Percentiles rank a stretch among this genome's conserved stretches.
Evolutionary conservation across 2,329 filamentous ascomycete species (phyloP).

Genomic region (Fusarium sp.): DNA sequence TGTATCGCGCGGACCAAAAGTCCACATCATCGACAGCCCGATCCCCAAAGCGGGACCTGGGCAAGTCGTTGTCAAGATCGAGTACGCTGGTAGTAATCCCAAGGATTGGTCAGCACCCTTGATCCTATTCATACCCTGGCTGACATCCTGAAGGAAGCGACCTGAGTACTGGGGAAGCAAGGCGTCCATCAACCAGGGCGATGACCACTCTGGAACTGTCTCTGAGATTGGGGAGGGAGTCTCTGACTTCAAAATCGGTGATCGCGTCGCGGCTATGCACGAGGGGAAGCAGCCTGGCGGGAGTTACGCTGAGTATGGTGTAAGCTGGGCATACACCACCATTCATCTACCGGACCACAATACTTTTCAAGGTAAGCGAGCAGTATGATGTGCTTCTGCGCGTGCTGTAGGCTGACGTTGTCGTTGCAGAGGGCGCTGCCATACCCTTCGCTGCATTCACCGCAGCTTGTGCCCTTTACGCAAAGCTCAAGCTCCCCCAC

Average conservation of each 20-base stretch:
- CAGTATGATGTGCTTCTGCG: accelerated
- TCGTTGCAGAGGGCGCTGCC: neutral
- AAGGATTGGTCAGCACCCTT: constrained; percentile 12
- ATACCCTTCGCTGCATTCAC: constrained; percentile 17
- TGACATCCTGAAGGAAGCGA: neutral
- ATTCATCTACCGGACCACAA: constrained; percentile 12
- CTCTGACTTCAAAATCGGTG: constrained; percentile 17
- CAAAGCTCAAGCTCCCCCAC: neutral
- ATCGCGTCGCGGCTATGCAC: constrained; percentile 28
- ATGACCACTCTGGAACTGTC: constrained; percentile 18
- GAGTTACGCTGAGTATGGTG: constrained; percentile 27
- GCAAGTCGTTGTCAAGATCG: constrained; percentile 13
- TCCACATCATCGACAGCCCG: constrained; percentile 5
- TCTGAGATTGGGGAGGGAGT: constrained; percentile 12
- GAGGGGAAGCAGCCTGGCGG: constrained; percentile 19
- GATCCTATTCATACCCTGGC: no score
- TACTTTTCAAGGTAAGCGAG: neutral
- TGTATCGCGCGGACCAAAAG: constrained; percentile 3
- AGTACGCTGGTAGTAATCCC: constrained; percentile 15
- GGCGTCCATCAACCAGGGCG: constrained; percentile 14
- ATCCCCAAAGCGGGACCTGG: constrained; percentile 10
- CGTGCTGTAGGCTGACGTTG: neutral
- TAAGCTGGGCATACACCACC: constrained; percentile 17
- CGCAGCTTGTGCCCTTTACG: constrained; percentile 15
- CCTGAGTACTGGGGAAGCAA: constrained; percentile 21